These are phyloP conservation scores for Podaxis sp. DNA, from an alignment of 768 basidiomycete genomes.

Conservation along the genomic window DNA sequence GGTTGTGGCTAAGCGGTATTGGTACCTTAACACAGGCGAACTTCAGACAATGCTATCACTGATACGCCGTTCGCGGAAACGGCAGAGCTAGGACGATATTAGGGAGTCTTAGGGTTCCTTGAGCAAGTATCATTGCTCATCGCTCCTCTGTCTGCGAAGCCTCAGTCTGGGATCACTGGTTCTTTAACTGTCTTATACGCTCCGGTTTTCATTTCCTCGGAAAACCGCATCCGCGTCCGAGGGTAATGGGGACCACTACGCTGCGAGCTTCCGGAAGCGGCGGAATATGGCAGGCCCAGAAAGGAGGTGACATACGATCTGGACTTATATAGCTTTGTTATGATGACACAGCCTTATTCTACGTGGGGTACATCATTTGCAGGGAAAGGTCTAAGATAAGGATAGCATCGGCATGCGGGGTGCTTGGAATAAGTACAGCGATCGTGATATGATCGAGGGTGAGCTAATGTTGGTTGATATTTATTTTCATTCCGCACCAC, in stretches of 20 bases:
- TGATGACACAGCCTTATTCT: not conserved
- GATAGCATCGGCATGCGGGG: not conserved
- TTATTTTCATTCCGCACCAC: not conserved
- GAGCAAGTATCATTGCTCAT: not conserved
- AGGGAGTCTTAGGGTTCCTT: not conserved
- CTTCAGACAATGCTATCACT: slow-evolving; percentile 7
- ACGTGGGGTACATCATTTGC: not conserved
- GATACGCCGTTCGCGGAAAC: slow-evolving; percentile 2
- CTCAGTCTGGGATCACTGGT: not conserved
- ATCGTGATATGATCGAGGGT: not conserved
- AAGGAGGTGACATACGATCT: not conserved
- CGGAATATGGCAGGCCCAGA: not conserved
- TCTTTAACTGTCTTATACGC: not conserved
- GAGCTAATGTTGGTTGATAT: not conserved
- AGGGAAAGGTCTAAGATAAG: not conserved
- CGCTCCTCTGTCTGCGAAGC: not conserved
- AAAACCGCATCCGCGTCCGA: not conserved
- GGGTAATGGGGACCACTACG: not conserved
- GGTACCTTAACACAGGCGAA: not conserved
- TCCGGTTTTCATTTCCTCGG: not conserved
- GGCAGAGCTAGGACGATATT: not conserved
- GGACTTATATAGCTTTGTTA: not conserved
- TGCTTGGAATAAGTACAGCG: not conserved
- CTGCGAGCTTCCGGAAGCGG: not conserved
- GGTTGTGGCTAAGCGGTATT: not conserved